Percentiles rank a stretch among this genome's conserved stretches.
Conservation (phyloP, 179 eudicot genomes). For the Beta macrorhiza region DNA sequence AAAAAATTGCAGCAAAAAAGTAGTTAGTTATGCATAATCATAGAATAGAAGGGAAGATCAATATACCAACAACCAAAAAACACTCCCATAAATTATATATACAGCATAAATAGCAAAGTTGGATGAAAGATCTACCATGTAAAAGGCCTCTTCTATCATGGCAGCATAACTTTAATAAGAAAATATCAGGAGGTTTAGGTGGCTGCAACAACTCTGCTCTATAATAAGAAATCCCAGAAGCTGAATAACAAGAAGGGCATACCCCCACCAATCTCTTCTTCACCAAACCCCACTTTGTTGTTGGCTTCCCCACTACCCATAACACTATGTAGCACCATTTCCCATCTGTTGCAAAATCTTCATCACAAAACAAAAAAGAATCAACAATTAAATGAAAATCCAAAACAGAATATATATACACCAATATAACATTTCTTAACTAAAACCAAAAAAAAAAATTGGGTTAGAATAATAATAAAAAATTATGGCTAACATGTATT, state of each 20-base stretch:
- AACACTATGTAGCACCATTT: conserved; percentile 89
- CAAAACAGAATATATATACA: neutral
- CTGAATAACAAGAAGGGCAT: conserved; percentile 78
- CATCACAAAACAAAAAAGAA: conserved; percentile 7
- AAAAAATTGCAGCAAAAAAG: neutral
- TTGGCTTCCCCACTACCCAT: conserved; percentile 63
- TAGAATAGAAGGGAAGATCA: neutral
- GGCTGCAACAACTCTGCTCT: conserved; percentile 50
- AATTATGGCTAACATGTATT: too few relatives aligned
- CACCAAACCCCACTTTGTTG: conserved; percentile 74
- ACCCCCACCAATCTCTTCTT: conserved; percentile 70
- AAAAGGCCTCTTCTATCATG: conserved; percentile 68
- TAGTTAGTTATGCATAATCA: neutral
- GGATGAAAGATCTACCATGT: conserved; percentile 49
- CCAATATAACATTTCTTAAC: neutral
- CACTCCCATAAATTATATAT: conserved; percentile 1
- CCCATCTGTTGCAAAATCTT: conserved; percentile 91
- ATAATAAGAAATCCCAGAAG: conserved; percentile 67
- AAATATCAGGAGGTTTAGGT: conserved; percentile 65
- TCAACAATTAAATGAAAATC: neutral
- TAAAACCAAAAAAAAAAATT: neutral
- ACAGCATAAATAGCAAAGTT: neutral
- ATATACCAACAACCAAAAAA: neutral
- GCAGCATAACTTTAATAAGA: conserved; percentile 77
- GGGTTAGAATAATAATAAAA: neutral